phyloP scores from a whole-genome alignment of 805 yeast species.

The Cyberlindnera mississippiensis region DNA sequence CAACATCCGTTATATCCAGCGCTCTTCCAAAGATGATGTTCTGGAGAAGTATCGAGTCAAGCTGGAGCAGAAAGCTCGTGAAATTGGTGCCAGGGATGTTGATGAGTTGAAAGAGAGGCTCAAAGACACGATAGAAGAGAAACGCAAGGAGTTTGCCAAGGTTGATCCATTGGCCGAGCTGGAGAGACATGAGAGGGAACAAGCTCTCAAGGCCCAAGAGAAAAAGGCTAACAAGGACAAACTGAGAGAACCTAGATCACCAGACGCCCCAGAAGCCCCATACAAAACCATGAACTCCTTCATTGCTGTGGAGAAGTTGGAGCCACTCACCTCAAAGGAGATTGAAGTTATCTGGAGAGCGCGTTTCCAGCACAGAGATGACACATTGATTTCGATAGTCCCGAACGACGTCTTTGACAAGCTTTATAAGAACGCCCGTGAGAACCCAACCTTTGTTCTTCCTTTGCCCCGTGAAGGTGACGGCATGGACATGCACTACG shows the following conservation, averaged over 20 bases:
- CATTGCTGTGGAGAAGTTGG: constrained; percentile 64
- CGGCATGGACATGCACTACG: constrained; percentile 78
- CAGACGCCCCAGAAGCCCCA: constrained; percentile 42
- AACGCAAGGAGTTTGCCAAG: constrained; percentile 51
- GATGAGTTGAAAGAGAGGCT: constrained; percentile 60
- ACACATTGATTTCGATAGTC: constrained; percentile 62
- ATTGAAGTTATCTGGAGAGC: constrained; percentile 87
- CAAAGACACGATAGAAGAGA: constrained; percentile 55
- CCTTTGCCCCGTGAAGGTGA: constrained; percentile 69
- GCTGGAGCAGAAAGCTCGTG: constrained; percentile 34
- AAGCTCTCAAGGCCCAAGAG: constrained; percentile 26
- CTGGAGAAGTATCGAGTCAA: constrained; percentile 33
- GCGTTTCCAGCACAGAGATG: constrained; percentile 60
- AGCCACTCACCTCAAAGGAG: constrained; percentile 53
- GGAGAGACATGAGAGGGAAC: constrained; percentile 47
- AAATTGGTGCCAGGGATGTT: constrained; percentile 42
- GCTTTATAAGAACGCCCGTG: constrained; percentile 61
- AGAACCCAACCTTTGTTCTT: constrained; percentile 79
- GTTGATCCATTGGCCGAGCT: constrained; percentile 69
- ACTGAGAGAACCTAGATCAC: constrained; percentile 35
- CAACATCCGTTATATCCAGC: constrained; percentile 15
- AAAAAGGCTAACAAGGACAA: constrained; percentile 23
- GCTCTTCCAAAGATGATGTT: constrained; percentile 24
- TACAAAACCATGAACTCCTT: constrained; percentile 71
- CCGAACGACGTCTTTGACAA: constrained; percentile 55